These are phyloP conservation scores for Brassica cretica DNA, from an alignment of 345 rosid genomes.

Conservation along the genomic window DNA sequence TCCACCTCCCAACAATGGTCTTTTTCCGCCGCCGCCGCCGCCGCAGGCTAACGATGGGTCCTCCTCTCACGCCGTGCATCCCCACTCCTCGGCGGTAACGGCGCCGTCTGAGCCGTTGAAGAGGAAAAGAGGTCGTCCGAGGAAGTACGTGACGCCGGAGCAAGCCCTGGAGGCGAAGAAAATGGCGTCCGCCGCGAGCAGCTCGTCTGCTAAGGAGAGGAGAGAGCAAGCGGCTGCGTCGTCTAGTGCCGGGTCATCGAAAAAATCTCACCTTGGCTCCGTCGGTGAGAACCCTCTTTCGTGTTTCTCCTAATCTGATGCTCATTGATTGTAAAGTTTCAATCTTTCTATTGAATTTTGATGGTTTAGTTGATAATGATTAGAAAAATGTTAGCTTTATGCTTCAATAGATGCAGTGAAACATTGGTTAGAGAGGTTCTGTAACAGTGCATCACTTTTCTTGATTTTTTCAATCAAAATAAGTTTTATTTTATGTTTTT, in stretches of 20 bases:
- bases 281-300: slow-evolving; percentile 42
- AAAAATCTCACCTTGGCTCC: slow-evolving; percentile 48
- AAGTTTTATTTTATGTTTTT: not conserved
- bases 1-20: slow-evolving; percentile 65
- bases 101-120: slow-evolving; percentile 57
- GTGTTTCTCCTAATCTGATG: not conserved
- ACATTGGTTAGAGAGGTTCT: no score
- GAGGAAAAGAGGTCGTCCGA: slow-evolving; percentile 90
- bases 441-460: no score
- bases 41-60: slow-evolving; percentile 43
- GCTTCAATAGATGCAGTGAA: no score
- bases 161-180: slow-evolving; percentile 91
- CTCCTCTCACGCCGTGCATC: slow-evolving; percentile 47
- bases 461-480: not conserved
- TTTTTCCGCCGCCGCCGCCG: slow-evolving; percentile 35
- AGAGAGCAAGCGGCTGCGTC: slow-evolving; percentile 39
- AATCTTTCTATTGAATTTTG: not conserved
- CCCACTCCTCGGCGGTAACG: slow-evolving; percentile 64
- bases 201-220: slow-evolving; percentile 47
- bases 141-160: slow-evolving; percentile 95
- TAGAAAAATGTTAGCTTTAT: no score
- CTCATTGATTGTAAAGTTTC: slow-evolving; percentile 1
- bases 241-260: slow-evolving; percentile 41
- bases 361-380: not conserved
- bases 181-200: slow-evolving; percentile 55